These are phyloP conservation scores for Clonostachys sp. DNA, from an alignment of 2,329 filamentous ascomycete species.

Conservation along the genomic window DNA sequence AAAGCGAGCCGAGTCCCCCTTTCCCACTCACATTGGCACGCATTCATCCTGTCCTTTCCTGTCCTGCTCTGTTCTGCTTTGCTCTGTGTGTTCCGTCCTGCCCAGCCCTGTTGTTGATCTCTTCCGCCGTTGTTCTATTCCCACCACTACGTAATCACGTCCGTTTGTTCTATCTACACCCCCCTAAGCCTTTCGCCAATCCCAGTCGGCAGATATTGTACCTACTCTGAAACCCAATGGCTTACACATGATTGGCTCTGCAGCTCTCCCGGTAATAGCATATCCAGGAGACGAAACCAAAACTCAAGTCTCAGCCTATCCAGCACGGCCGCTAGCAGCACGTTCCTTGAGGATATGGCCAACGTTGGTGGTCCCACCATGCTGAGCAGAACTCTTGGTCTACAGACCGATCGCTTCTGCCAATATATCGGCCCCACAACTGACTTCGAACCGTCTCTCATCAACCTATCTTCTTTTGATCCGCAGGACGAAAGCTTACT, in stretches of 20 bases:
- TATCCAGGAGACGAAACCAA: conserved; percentile 43
- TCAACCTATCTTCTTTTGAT: conserved; percentile 76
- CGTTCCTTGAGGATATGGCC: conserved; percentile 65
- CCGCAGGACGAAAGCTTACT: conserved; percentile 76
- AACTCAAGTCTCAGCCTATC: conserved; percentile 48
- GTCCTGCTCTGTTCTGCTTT: not conserved
- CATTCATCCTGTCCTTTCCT: not conserved
- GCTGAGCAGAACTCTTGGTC: conserved; percentile 66
- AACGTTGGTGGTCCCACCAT: conserved; percentile 63
- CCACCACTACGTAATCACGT: too few relatives aligned
- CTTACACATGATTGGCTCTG: conserved; percentile 45
- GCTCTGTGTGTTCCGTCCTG: not conserved
- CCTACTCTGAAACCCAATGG: conserved; percentile 10
- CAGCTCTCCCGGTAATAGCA: conserved; percentile 50
- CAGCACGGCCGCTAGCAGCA: conserved; percentile 57
- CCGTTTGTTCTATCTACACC: too few relatives aligned
- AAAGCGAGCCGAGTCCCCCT: not conserved
- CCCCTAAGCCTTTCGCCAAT: not conserved
- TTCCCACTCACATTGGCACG: not conserved
- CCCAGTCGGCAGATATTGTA: not conserved
- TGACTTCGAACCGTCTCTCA: conserved; percentile 78
- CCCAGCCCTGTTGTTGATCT: too few relatives aligned
- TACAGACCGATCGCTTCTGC: conserved; percentile 74
- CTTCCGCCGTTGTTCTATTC: too few relatives aligned
- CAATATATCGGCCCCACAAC: conserved; percentile 81